These are phyloP conservation scores for Cudoniella acicularis DNA, from an alignment of 495 filamentous ascomycete genomes.

Conservation along the genomic window DNA sequence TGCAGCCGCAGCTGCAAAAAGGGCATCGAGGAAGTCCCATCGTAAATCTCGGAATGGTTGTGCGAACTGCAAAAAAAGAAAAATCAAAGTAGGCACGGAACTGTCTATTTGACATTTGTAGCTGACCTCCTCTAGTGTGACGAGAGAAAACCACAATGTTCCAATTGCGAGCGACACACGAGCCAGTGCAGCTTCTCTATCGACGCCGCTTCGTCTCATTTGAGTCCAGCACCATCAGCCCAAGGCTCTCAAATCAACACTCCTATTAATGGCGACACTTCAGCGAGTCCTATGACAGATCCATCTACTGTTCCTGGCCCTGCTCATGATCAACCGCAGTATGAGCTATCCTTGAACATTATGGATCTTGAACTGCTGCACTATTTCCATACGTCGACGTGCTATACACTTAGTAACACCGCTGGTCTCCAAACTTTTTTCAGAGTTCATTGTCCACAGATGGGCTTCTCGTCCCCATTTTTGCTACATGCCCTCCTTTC, in stretches of 20 bases:
- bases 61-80: constrained; percentile 35
- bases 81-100: constrained; percentile 36
- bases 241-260: background rate
- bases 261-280: background rate
- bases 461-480: constrained; percentile 44
- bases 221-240: background rate
- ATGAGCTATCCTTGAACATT: constrained; percentile 21
- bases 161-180: constrained; percentile 40
- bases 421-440: constrained; percentile 32
- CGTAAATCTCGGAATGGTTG: constrained; percentile 41
- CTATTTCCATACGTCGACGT: constrained; percentile 37
- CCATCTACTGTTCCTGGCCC: background rate
- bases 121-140: constrained; percentile 32
- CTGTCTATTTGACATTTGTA: background rate
- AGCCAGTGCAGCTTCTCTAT: constrained; percentile 34
- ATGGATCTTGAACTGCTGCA: constrained; percentile 41
- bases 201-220: background rate
- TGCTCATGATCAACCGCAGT: background rate
- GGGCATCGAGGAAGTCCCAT: constrained; percentile 21
- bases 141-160: constrained; percentile 38
- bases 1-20: background rate
- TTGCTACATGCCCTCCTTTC: constrained; percentile 50
- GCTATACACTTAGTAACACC: constrained; percentile 33
- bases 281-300: background rate
- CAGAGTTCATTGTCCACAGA: constrained; percentile 39